Conservation (phyloP, 177 flowering plant species). For the Vitis hybrid region DNA sequence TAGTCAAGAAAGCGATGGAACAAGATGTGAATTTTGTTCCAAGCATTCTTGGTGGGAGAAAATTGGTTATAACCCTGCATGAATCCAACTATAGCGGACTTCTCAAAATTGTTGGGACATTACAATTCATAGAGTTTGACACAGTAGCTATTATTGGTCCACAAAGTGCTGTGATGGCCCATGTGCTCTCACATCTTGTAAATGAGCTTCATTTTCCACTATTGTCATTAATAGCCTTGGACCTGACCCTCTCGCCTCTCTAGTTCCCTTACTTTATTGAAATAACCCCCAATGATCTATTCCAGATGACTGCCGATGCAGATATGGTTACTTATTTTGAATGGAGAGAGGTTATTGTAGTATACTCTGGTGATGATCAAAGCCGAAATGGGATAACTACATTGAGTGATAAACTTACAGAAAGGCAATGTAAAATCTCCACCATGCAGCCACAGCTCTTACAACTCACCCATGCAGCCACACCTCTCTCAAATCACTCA, state of each 20-base stretch:
- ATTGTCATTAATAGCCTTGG: constrained; percentile 62
- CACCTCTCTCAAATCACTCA: no score
- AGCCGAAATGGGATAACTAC: no score
- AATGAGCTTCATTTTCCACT: constrained; percentile 65
- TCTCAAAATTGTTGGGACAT: constrained; percentile 12
- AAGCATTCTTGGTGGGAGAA: constrained; percentile 57
- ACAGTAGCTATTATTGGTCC: no score
- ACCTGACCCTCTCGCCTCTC: constrained; percentile 56
- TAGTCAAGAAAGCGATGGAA: constrained; percentile 42
- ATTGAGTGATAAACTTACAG: no score
- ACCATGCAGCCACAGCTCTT: no score
- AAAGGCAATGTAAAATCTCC: no score
- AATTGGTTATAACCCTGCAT: constrained; percentile 44
- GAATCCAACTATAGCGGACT: constrained; percentile 69
- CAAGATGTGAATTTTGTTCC: constrained; percentile 67
- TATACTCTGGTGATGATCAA: no score
- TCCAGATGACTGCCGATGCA: constrained; percentile 59
- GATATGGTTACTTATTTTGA: constrained; percentile 48
- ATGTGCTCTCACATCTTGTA: constrained; percentile 54
- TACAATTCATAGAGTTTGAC: no score
- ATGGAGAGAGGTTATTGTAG: constrained; percentile 24
- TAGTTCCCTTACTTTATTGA: constrained; percentile 61
- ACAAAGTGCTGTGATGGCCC: constrained; percentile 36
- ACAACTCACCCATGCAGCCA: no score
- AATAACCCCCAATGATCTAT: constrained; percentile 56